A percentile compares a stretch with the other conserved stretches of the same genome.
phyloP scores from a whole-genome alignment of 306 rosid species.

The Arachis hypogaea region DNA sequence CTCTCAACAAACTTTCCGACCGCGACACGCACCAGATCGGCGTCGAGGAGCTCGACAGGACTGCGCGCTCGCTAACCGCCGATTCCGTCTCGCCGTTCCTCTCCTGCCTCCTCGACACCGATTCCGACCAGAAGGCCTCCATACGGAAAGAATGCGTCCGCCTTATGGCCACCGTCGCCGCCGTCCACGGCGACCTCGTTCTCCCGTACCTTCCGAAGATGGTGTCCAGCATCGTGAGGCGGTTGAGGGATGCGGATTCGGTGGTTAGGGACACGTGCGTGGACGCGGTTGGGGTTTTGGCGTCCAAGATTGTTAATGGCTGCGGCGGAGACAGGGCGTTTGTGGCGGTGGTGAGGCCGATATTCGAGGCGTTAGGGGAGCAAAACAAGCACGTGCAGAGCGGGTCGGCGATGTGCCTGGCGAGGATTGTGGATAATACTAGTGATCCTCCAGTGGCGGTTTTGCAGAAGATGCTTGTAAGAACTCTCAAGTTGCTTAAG shows the following conservation, averaged over 20 bases:
- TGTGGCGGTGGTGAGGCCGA: constrained; percentile 58
- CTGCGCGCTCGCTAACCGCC: constrained; percentile 52
- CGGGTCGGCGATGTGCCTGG: constrained; percentile 68
- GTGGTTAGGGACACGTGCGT: constrained; percentile 74
- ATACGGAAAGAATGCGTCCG: constrained; percentile 67
- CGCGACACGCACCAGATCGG: constrained; percentile 81
- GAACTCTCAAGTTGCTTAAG: constrained; percentile 71
- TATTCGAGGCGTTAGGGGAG: constrained; percentile 81
- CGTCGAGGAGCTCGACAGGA: constrained; percentile 64
- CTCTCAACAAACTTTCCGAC: constrained; percentile 79
- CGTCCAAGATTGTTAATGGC: constrained; percentile 46
- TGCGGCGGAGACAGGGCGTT: constrained; percentile 48
- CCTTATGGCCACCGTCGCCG: constrained; percentile 56
- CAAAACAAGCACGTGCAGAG: constrained; percentile 79
- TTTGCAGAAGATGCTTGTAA: constrained; percentile 63
- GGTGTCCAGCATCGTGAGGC: constrained; percentile 63
- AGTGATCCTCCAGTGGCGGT: constrained; percentile 63
- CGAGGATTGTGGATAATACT: constrained; percentile 62
- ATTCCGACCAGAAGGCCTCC: constrained; percentile 65
- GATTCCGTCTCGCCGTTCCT: constrained; percentile 64
- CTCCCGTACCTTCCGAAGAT: constrained; percentile 67
- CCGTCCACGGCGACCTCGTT: constrained; percentile 44
- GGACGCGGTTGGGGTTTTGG: constrained; percentile 55
- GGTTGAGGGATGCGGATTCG: constrained; percentile 72
- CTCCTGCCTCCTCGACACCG: constrained; percentile 69